Conservation (phyloP, 1,284 basidiomycete species). For the Phylloboletellus chloephorus region DNA sequence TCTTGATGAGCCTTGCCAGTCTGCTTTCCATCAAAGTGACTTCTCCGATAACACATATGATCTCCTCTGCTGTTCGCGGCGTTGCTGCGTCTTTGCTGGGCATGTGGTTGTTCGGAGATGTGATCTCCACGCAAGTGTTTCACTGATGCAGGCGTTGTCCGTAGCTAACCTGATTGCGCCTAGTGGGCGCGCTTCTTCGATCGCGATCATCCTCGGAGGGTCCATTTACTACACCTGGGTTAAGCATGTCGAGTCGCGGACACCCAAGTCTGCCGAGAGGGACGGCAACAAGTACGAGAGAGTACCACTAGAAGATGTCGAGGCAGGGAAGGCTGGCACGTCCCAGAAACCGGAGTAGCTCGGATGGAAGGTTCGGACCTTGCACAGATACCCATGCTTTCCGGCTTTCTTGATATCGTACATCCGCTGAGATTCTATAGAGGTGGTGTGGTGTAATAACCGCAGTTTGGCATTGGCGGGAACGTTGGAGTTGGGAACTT, state of each 20-base stretch:
- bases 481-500: slow-evolving; percentile 7
- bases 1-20: slow-evolving; percentile 87
- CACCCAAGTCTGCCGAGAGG: slow-evolving; percentile 24
- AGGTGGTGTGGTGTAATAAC: slow-evolving; percentile 8
- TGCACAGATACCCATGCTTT: slow-evolving; percentile 15
- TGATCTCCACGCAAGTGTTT: slow-evolving; percentile 63
- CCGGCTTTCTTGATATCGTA: slow-evolving; percentile 6
- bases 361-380: slow-evolving; percentile 4
- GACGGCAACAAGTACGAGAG: slow-evolving; percentile 38
- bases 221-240: slow-evolving; percentile 85
- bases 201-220: slow-evolving; percentile 72
- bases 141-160: background rate
- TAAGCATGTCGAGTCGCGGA: slow-evolving; percentile 63
- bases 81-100: slow-evolving; percentile 76
- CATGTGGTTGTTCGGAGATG: slow-evolving; percentile 68
- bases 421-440: slow-evolving; percentile 11
- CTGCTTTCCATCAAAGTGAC: slow-evolving; percentile 87
- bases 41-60: slow-evolving; percentile 89
- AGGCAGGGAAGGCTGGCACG: slow-evolving; percentile 36
- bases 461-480: slow-evolving; percentile 4
- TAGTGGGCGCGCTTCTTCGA: slow-evolving; percentile 76
- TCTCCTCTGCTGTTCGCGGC: slow-evolving; percentile 80
- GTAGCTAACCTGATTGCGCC: slow-evolving; percentile 11
- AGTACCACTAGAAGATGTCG: slow-evolving; percentile 47
- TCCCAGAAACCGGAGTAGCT: slow-evolving; percentile 31